phyloP scores from a whole-genome alignment of 202 grass and related monocot species.

The Carex arenaria region DNA sequence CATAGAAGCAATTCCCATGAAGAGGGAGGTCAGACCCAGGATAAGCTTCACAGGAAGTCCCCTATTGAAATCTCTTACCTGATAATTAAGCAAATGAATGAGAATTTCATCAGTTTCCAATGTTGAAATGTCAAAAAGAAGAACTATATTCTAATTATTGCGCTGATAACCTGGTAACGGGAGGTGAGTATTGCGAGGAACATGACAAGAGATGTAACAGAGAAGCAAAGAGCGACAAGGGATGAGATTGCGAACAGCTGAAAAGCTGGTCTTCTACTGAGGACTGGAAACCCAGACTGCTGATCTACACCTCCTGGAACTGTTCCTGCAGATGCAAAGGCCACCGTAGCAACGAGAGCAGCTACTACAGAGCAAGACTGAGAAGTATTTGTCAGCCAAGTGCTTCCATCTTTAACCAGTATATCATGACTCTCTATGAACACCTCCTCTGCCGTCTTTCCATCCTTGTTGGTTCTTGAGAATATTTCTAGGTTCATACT shows the following conservation, averaged over 20 bases:
- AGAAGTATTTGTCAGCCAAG: constrained; percentile 17
- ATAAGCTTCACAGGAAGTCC: background rate
- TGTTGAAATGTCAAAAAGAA: background rate
- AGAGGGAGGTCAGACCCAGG: constrained; percentile 12
- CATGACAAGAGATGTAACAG: constrained; percentile 21
- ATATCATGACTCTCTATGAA: background rate
- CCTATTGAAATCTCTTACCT: background rate
- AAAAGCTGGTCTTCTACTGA: background rate
- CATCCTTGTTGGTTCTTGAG: background rate
- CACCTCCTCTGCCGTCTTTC: background rate
- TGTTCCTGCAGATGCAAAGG: constrained; percentile 16
- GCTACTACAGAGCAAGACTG: constrained; percentile 22
- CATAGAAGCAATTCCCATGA: constrained; percentile 12
- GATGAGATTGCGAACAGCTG: background rate
- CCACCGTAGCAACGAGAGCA: constrained; percentile 5
- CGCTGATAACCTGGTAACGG: background rate
- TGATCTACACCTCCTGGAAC: constrained; percentile 15
- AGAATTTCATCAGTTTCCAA: background rate
- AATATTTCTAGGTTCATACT: background rate
- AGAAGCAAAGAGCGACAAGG: constrained; percentile 11
- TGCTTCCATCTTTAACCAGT: background rate
- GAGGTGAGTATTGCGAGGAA: constrained; percentile 26
- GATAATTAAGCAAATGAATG: background rate
- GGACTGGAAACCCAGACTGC: background rate
- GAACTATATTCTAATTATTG: background rate